Conservation (phyloP, 768 basidiomycete species). For the Suillus subluteus region DNA sequence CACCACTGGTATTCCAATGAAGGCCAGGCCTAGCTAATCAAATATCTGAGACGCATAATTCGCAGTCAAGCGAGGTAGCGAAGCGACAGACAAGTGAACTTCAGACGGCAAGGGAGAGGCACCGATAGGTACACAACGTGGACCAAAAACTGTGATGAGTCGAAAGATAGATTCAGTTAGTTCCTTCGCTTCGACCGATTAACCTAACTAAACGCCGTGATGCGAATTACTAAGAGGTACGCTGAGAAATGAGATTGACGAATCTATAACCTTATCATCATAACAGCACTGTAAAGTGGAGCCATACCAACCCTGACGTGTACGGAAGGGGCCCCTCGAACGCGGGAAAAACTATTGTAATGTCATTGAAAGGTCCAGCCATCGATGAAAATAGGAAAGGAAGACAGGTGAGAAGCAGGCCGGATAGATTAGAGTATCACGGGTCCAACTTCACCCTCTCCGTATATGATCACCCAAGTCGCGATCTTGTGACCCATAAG, state of each 20-base stretch:
- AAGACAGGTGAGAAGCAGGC: constrained; percentile 18
- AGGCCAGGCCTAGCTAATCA: not conserved
- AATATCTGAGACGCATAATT: not conserved
- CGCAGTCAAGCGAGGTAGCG: not conserved
- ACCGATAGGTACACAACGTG: constrained; percentile 6
- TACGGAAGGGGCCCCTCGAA: not conserved
- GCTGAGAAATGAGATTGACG: constrained; percentile 5
- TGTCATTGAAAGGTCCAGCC: constrained; percentile 13
- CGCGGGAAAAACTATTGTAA: constrained; percentile 4
- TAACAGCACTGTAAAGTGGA: constrained; percentile 4
- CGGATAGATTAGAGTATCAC: constrained; percentile 22
- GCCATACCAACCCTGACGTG: not conserved
- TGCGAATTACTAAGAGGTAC: constrained; percentile 8
- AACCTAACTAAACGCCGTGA: constrained; percentile 10
- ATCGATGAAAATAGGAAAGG: constrained; percentile 23
- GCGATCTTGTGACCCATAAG: constrained; percentile 39
- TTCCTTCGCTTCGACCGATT: constrained; percentile 5
- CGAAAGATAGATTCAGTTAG: not conserved
- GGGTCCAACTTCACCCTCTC: constrained; percentile 30
- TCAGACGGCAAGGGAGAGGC: not conserved
- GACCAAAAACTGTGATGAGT: not conserved
- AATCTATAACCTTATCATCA: constrained; percentile 9
- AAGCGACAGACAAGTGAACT: too few species aligned
- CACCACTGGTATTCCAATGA: not conserved
- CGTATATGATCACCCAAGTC: constrained; percentile 39